Evolutionary conservation across 1,284 basidiomycete species (phyloP), one percentile per base, ranked within the genome.

Genomic region (Inonotus hispidus): DNA sequence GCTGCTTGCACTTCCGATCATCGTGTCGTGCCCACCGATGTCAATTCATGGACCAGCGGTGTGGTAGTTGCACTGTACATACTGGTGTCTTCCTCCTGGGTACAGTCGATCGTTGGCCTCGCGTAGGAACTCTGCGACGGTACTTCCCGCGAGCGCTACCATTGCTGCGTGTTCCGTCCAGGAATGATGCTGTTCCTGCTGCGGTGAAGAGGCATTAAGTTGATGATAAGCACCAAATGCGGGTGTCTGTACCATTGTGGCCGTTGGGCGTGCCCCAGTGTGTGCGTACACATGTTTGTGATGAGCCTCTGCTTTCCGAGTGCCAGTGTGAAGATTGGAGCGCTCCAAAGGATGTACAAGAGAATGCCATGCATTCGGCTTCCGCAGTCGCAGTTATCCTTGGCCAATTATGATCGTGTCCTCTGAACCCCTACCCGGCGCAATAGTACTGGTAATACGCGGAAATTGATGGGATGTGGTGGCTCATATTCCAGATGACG

Each of bases 31-130:
- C 77, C 76, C 38, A 79, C 77, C 67, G 82, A 84, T 64, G 73
- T 76, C n/a, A 81, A 83, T 23, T 84, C 82, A n/a, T 84, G 81
- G 80, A 53, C 83, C 54, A 77, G 84, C 62, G 83, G 82, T 1
- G 74, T 84, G 55, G 77, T 72, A 23, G n/a, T n/a, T n/a, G n/a
- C n/a, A n/a, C n/a, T n/a, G n/a, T 85, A 83, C 70, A 81, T 85
- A 78, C 78, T 84, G 58, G 78, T 82, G 6, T 76, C 84, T 25
- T 79, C 84, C 58, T 84, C 83, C 69, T 78, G 81, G 45, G 77
- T 84, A 37, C 83, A 82, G 65, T 80, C 75, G 63, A 80, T 83
- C 25, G 73, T 84, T 55, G 72, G 72, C 38, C 65, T 82, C 25
- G 79, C 80, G 37, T 82, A 84, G 71, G 76, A 80, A 63, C 5